Evolutionary conservation across 164 flowering plant genomes (phyloP).

Genomic region (Macadamia tetraphylla): DNA sequence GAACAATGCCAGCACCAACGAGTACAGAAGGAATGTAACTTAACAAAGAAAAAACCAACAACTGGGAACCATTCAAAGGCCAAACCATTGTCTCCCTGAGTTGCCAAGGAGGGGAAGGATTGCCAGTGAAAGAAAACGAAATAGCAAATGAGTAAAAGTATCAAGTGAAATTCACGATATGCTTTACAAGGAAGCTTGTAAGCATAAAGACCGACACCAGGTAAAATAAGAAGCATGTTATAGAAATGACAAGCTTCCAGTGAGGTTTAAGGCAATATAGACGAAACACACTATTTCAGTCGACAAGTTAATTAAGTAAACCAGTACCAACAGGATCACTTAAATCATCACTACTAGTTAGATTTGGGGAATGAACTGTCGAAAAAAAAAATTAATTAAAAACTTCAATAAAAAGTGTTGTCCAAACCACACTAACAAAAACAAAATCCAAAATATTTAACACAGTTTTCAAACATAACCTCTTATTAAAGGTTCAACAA

Average conservation of each 20-base stretch:
- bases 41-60: no score
- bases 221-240: not conserved
- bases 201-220: not conserved
- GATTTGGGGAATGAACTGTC: not conserved
- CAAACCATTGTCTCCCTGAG: not conserved
- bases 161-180: not conserved
- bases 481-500: no score
- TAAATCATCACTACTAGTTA: not conserved
- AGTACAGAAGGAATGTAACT: not conserved
- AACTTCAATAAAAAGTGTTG: not conserved
- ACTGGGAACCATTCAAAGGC: no score
- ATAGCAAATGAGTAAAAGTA: not conserved
- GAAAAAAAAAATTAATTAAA: not conserved
- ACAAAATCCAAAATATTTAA: no score
- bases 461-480: no score
- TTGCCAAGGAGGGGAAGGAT: not conserved
- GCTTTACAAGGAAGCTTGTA: not conserved
- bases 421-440: not conserved
- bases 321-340: not conserved
- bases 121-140: not conserved
- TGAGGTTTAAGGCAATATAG: not conserved
- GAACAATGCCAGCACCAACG: not conserved
- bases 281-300: not conserved
- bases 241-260: not conserved
- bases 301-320: not conserved